Evolutionary conservation across 2,329 filamentous ascomycete species (phyloP).

Genomic region (Fusarium transvaalense): DNA sequence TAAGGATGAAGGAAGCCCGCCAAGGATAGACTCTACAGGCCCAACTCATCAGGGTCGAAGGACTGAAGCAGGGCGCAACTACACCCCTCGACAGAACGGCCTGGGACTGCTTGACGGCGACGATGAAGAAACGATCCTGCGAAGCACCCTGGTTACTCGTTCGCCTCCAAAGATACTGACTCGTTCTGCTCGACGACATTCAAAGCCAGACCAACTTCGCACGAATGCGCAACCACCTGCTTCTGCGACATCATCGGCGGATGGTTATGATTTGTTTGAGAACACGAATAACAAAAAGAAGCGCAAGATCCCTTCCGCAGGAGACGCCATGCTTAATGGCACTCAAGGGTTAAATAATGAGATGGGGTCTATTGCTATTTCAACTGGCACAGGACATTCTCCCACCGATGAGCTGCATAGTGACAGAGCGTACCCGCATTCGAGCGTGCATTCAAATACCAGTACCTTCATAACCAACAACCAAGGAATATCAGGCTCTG

Average conservation of each 20-base stretch:
- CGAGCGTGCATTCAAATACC: constrained; percentile 51
- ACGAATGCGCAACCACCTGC: constrained; percentile 68
- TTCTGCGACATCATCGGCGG: constrained; percentile 77
- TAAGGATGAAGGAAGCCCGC: constrained; percentile 59
- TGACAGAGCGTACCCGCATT: constrained; percentile 43
- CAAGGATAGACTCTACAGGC: constrained; percentile 38
- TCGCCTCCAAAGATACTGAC: constrained; percentile 61
- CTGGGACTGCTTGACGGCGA: constrained; percentile 70
- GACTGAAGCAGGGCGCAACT: constrained; percentile 43
- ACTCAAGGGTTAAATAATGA: constrained; percentile 55
- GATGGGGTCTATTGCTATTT: constrained; percentile 57
- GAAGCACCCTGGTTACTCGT: constrained; percentile 59
- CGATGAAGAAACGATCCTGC: constrained; percentile 65
- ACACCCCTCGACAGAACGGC: constrained; percentile 48
- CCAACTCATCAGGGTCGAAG: constrained; percentile 43
- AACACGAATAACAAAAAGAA: constrained; percentile 99
- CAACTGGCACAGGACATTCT: constrained; percentile 37
- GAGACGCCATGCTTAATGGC: constrained; percentile 69
- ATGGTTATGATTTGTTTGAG: constrained; percentile 97
- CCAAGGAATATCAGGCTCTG: constrained; percentile 82
- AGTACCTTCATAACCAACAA: constrained; percentile 65
- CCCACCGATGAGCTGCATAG: constrained; percentile 50
- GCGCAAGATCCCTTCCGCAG: constrained; percentile 93
- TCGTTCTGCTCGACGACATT: constrained; percentile 58
- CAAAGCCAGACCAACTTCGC: constrained; percentile 60